These are phyloP conservation scores for Panellus pusillus DNA, from an alignment of 768 basidiomycete species.

Conservation along the genomic window DNA sequence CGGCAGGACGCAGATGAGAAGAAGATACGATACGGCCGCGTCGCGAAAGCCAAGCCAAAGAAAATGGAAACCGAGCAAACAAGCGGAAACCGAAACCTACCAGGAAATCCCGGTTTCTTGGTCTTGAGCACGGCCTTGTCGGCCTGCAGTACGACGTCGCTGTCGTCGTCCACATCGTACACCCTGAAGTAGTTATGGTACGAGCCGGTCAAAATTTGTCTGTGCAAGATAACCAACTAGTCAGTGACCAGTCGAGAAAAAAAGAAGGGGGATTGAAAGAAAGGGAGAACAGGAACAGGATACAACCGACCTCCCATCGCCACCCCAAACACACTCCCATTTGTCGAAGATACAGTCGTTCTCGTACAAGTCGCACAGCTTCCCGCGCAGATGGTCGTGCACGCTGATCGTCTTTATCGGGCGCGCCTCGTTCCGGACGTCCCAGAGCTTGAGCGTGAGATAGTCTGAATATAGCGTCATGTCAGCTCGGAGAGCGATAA, in stretches of 20 bases:
- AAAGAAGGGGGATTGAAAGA: not conserved
- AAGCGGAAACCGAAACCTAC: not conserved
- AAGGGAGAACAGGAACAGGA: no score
- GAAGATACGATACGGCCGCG: no score
- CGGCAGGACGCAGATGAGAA: no score
- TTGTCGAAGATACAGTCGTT: constrained; percentile 99
- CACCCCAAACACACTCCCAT: constrained; percentile 99
- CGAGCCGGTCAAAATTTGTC: constrained; percentile 94
- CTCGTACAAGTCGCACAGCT: constrained; percentile 98
- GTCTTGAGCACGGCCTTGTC: constrained; percentile 99
- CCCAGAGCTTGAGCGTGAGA: constrained; percentile 98
- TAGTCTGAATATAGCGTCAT: constrained; percentile 65
- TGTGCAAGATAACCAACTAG: constrained; percentile 32
- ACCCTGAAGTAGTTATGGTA: constrained; percentile 99
- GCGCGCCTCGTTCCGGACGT: constrained; percentile 95
- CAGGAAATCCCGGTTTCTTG: constrained; percentile 68
- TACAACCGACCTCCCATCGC: constrained; percentile 81
- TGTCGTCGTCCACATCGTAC: constrained; percentile 85
- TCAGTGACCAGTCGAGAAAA: not conserved
- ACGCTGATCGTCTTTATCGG: constrained; percentile 97
- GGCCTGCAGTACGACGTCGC: constrained; percentile 92
- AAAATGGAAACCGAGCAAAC: no score
- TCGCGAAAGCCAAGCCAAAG: not conserved
- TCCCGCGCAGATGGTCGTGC: constrained; percentile 94
- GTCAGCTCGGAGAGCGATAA: not conserved